Evolutionary conservation across 352 stramenopile species (phyloP), one percentile per base, ranked within the genome.

Genomic region (Globisporangium nagaii): DNA sequence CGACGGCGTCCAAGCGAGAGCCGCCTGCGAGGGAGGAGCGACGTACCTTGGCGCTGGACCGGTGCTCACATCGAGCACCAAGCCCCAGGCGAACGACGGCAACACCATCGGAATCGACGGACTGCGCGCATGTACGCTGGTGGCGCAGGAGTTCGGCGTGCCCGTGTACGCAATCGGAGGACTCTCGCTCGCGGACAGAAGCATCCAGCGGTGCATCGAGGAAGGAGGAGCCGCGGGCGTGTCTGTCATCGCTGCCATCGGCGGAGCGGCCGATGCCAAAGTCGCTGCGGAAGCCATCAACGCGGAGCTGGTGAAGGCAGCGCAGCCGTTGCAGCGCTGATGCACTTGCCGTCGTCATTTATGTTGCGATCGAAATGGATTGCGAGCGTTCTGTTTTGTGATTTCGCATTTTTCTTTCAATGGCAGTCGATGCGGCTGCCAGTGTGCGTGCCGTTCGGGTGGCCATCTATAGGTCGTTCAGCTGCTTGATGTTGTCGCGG

Each of bases 401-500:
- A n/a, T n/a, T n/a, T n/a, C n/a, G n/a, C n/a, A n/a, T n/a, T n/a
- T n/a, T n/a, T n/a, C n/a, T n/a, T n/a, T n/a, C n/a, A n/a, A n/a
- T n/a, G n/a, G n/a, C n/a, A n/a, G n/a, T n/a, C n/a, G n/a, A n/a
- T n/a, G n/a, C n/a, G n/a, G n/a, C n/a, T n/a, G n/a, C n/a, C n/a
- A n/a, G n/a, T n/a, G n/a, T 24, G 22, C 15, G 6, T 19, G 6
- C 24, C 12, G 27, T 37, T 1, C n/a, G n/a, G n/a, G n/a, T n/a
- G n/a, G 4, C 24, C 17, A 10, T 48, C 43, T 50, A 92, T 41
- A 90, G 53, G n/a, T 87, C 68, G 55, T 74, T 87, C 42, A 95
- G 62, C 60, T 92, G 68, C 60, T 86, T 75, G 47, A 88, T 67
- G 65, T 88, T 88, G 17, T 68, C 72, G 46, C 75, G 80, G 47